These are phyloP conservation scores for Paraurostyla sp. DNA, from an alignment of 73 alveolate species.

Conservation along the genomic window DNA sequence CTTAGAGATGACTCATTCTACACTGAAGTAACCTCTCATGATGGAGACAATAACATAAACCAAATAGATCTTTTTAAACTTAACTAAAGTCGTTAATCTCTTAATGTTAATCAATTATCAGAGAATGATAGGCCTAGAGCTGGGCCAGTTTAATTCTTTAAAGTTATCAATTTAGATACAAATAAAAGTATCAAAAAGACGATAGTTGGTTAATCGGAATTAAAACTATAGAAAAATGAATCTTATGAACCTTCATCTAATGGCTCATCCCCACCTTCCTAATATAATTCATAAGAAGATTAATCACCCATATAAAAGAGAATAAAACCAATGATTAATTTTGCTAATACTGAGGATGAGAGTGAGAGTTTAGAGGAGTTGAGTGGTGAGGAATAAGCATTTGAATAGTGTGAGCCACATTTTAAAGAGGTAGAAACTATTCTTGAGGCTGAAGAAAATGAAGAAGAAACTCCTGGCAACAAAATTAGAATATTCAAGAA, in stretches of 20 bases:
- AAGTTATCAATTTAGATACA: background rate
- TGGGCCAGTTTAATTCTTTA: background rate
- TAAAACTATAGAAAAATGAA: slow-evolving; percentile 7
- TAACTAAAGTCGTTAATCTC: background rate
- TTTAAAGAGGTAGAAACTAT: background rate
- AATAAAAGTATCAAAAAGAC: slow-evolving; percentile 26
- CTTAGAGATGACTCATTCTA: background rate
- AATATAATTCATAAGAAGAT: background rate
- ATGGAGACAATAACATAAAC: background rate
- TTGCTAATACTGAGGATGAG: too few relatives aligned
- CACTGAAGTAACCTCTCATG: background rate
- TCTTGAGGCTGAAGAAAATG: background rate
- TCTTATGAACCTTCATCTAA: background rate
- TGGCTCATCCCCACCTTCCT: background rate
- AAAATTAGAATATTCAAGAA: background rate
- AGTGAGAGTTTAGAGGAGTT: too few relatives aligned
- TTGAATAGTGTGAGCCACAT: too few relatives aligned
- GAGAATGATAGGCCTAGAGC: background rate
- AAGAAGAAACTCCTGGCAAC: background rate
- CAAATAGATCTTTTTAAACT: background rate
- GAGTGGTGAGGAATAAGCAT: too few relatives aligned
- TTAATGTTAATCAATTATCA: too few relatives aligned
- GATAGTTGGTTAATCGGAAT: background rate
- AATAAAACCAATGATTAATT: background rate
- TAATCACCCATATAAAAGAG: background rate